Evolutionary conservation across 2,329 filamentous ascomycete species (phyloP), one percentile per base, ranked within the genome.

Genomic region (Pochonia chlamydosporia): DNA sequence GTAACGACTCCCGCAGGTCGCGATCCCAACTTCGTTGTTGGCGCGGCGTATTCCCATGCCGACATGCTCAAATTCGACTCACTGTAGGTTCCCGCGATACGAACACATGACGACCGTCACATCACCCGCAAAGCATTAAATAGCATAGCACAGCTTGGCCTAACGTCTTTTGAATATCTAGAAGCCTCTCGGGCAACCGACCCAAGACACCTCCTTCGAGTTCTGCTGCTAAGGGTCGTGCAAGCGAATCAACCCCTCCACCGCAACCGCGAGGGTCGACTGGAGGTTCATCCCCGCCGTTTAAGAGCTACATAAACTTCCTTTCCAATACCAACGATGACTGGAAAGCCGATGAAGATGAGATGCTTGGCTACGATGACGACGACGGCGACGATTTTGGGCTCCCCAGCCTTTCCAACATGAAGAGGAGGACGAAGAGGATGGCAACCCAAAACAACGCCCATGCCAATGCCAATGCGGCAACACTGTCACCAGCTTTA

Each of bases 361-460:
- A 89, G 54, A 84, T 89, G 57, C 81, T 88, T 63, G 82, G 81
- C 10, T 89, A 93, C 58, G 87, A 84, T 59, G 89, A 95, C 56
- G 87, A 90, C 48, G 87, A 93, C 56, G 91, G 95, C 52, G 92
- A 97, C 65, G 92, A 97, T 63, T 97, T 97, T 67, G 92, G 92
- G 1, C 75, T 97, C 23, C 92, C 92, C 3, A 96, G 90, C 62
- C 81, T 97, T 62, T 87, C 90, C 5, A 96, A 85, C 62, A 93
- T 93, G 85, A 87, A 91, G 59, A 80, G 88, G 56, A 87, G 88
- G 62, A 73, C 77, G 18, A 73, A 71, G 53, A 70, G 72, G 42
- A 74, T 75, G 56, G 76, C 75, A 36, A 68, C 73, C 16, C 74
- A 69, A 56, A 54, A 57, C 56, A 53, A 55, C 53, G 16, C 26